Evolutionary conservation across 139 green algal species (phyloP).

Genomic region (Chlorella sp.): DNA sequence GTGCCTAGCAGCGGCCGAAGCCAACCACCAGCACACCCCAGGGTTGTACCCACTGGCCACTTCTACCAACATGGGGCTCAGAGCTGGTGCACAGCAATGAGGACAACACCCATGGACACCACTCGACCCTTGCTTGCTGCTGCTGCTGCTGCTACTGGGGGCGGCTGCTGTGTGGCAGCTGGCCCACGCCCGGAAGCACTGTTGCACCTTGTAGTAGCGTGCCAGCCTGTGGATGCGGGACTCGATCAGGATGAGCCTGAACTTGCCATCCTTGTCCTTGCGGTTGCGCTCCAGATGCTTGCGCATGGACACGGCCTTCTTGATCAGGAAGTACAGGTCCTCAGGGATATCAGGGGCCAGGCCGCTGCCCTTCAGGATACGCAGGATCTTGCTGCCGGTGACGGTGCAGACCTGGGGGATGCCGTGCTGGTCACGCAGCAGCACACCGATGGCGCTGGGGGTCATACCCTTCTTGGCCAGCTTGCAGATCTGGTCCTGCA

Average conservation of each 20-base stretch:
- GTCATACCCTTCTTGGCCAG: constrained; percentile 97
- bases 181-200: no score
- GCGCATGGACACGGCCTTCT: constrained; percentile 95
- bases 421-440: constrained; percentile 92
- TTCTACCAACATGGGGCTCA: no score
- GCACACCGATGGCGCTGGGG: constrained; percentile 95
- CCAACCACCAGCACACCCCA: no score
- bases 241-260: constrained; percentile 84
- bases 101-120: no score
- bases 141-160: no score
- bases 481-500: constrained; percentile 90
- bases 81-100: no score
- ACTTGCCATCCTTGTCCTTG: constrained; percentile 80
- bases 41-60: no score
- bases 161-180: no score
- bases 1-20: no score
- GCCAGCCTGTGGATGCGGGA: constrained; percentile 96
- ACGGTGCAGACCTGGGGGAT: constrained; percentile 79
- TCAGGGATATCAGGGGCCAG: constrained; percentile 95
- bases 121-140: no score
- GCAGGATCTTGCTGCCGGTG: constrained; percentile 93
- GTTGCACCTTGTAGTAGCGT: constrained; percentile 99
- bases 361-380: constrained; percentile 88
- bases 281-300: constrained; percentile 98
- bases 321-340: constrained; percentile 99